phyloP scores from a whole-genome alignment of 2,329 filamentous ascomycete species.

The Aspergillus arachidicola region DNA sequence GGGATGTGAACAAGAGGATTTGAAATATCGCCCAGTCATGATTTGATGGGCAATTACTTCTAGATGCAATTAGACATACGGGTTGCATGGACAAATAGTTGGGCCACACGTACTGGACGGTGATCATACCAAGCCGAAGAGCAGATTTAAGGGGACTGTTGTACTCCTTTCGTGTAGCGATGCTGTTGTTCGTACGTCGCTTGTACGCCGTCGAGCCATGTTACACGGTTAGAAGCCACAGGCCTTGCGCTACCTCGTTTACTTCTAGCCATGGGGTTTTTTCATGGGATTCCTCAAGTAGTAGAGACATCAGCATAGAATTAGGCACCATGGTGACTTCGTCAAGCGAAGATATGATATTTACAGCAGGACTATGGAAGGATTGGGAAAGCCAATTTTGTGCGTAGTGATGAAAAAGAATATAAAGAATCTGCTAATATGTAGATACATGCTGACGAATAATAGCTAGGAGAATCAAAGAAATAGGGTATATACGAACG shows the following conservation, averaged over 20 bases:
- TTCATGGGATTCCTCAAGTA: too few species aligned
- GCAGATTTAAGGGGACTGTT: background rate
- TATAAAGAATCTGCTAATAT: conserved; percentile 6
- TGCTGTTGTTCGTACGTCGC: background rate
- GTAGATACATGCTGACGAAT: background rate
- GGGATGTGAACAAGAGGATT: conserved; percentile 3
- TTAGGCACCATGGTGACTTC: background rate
- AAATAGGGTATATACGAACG: conserved; percentile 16
- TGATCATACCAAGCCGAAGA: background rate
- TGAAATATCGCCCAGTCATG: background rate
- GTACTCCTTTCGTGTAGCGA: background rate
- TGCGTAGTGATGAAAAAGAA: background rate
- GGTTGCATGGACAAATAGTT: background rate
- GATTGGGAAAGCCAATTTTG: background rate
- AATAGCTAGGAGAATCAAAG: background rate
- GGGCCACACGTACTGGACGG: background rate
- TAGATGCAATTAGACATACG: conserved; percentile 5
- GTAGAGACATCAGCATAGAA: background rate
- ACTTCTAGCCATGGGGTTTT: background rate
- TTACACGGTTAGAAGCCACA: background rate
- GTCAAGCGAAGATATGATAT: background rate
- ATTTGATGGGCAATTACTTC: conserved; percentile 1
- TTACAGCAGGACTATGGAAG: background rate
- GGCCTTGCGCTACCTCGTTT: background rate
- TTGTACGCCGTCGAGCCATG: background rate